Base-by-base conservation (phyloP, 805 yeast species). In the Ogataea haglerorum region DNA sequence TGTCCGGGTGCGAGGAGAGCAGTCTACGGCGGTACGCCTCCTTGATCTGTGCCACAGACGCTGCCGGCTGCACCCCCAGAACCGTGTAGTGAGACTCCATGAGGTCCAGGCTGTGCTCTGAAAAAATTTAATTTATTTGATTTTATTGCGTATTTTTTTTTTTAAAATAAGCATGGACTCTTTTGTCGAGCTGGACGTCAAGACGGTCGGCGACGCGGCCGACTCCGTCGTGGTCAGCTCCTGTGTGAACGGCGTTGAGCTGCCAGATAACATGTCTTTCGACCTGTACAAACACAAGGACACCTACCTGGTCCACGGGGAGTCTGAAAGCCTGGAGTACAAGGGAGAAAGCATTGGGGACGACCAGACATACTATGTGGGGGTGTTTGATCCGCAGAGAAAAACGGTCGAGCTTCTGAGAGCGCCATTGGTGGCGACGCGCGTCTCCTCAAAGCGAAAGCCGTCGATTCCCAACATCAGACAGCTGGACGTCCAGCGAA, bases 1-100 rank as follows among this genome's bases (percentile, higher is more conserved):
- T 90, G 58, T 91, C 98, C 1, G 98, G 98, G 60, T 91, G 98
- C 2, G 75, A 60, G 3, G 59, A 54, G 2, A 91, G 65, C 6
- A 91, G 69, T 12, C 73, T 73, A 24, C 59, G 64, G 41, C 72
- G 75, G 58, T 90, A 91, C 0, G 95, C 90, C 7, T 58, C 56
- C 47, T 77, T 80, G 19, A 90, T 69, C 10, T 72, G 76, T 0
- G 40, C 50, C 1, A 40, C 45, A 15, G 61, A 45, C 3, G 75
- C 72, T 3, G 61, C 56, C 2, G 68, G 61, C 0, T 60, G 53
- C 2, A 83, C 63, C 0, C 75, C 82, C n/a, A 88, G 68, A 0
- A 82, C 57, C 29, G 75, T 78, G 54, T 85, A 86, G 53, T 76
- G 69, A 0, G 76, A 45, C 26, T 43, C 38, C 18, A 36, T 27